Base-by-base conservation (phyloP, 2,329 filamentous ascomycete species). In the Thielaviopsis euricoi region DNA sequence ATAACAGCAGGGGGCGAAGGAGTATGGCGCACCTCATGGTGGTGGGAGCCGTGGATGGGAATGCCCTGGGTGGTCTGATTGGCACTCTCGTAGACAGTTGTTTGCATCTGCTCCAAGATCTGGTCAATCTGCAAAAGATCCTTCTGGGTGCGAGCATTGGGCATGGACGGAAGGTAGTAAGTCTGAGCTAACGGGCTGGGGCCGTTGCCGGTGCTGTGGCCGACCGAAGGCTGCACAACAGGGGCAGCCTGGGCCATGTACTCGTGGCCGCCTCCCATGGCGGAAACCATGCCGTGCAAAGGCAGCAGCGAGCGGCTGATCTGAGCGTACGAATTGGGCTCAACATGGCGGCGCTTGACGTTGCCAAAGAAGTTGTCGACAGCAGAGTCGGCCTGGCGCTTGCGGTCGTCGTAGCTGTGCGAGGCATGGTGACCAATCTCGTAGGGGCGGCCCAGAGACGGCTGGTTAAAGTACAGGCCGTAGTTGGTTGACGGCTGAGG, bases 341-440 rank as follows among this genome's bases (percentile, higher is more conserved):
- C 89, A 64, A 97, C 86, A 65, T 89, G 83, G 66, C 89, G 86
- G 65, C 90, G 87, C 77, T 96, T 97, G 64, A 89, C 83, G 68
- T 87, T 89, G 64, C 87, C 88, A 64, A 97, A 95, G 74, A 97
- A 95, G 68, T 95, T 89, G 67, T 95, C 91, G 60, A 96, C 75
- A 17, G 53, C 53, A 60, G 87, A 86, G 66, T 96, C 89, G 64
- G 85, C 87, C n/a, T 82, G 82, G 62, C 89, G 87, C 74, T 91
- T 93, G 66, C 87, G 82, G 64, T 82, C 79, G 66, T 91, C 87
- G 66, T 85, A 73, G 37, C 68, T 68, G 22, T 68, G 65, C 40
- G 68, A 65, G 48, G 72, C 68, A 43, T 58, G 56, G 53, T 60
- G 59, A 4, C 56, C 56, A 17, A 60, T 58, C 13, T 58, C 56